A percentile compares a stretch with the other conserved stretches of the same genome.
Evolutionary conservation across 2,329 filamentous ascomycete species (phyloP).

Genomic region (Monosporascus sp.): DNA sequence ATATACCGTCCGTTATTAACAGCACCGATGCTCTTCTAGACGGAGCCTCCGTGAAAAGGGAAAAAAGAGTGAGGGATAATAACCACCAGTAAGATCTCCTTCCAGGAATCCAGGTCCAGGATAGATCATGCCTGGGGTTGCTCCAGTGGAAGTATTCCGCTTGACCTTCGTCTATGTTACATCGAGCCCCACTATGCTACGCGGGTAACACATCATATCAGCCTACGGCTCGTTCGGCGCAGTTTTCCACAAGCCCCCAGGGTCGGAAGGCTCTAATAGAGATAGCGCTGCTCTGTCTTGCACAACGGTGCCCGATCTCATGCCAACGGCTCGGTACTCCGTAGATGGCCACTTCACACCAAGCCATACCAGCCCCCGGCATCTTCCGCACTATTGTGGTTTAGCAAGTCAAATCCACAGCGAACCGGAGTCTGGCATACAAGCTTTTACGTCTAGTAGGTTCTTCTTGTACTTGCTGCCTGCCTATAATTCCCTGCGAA

Average conservation of each 20-base stretch:
- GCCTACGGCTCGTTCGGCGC: constrained; percentile 44
- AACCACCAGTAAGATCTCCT: constrained; percentile 10
- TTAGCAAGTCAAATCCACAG: background rate
- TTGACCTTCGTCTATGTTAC: constrained; percentile 20
- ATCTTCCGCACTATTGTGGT: background rate
- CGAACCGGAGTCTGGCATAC: background rate
- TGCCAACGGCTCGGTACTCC: constrained; percentile 9
- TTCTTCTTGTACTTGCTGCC: background rate
- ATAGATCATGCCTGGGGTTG: constrained; percentile 10
- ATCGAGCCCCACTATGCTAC: constrained; percentile 25
- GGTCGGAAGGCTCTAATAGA: constrained; percentile 14
- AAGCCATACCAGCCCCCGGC: background rate
- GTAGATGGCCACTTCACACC: background rate
- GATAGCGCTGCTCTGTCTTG: background rate
- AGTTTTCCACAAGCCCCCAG: constrained; percentile 32
- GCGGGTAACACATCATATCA: constrained; percentile 37
- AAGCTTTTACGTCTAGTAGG: background rate
- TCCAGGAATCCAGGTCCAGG: constrained; percentile 8
- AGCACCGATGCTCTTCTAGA: background rate
- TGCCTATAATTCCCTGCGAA: background rate
- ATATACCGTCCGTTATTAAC: background rate
- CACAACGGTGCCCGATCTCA: constrained; percentile 3
- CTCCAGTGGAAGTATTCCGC: constrained; percentile 9
- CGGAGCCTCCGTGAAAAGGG: background rate
- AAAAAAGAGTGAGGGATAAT: background rate